A percentile compares a stretch with the other conserved stretches of the same genome.
These are phyloP conservation scores for Hypoxylon sp. DNA, from an alignment of 2,329 filamentous ascomycete species.

Conservation along the genomic window DNA sequence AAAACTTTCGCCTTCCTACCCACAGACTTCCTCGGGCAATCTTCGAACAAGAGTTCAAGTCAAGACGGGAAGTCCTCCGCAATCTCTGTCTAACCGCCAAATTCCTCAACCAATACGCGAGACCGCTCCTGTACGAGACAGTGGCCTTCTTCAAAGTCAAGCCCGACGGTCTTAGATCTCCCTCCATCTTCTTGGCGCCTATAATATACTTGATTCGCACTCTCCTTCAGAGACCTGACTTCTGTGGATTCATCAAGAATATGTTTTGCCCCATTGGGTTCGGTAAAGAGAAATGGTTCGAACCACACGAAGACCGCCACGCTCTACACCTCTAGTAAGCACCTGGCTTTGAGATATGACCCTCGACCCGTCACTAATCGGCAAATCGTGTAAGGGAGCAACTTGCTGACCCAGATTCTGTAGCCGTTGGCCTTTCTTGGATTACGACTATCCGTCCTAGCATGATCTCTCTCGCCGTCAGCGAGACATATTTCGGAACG, in stretches of 20 bases:
- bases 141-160: constrained; percentile 17
- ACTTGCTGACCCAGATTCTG: neutral
- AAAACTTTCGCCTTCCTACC: constrained; percentile 14
- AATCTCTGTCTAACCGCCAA: constrained; percentile 21
- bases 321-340: no score
- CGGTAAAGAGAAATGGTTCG: neutral
- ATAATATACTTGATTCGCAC: constrained; percentile 29
- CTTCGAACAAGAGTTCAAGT: neutral
- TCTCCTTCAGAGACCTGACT: constrained; percentile 2
- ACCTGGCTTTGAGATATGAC: neutral
- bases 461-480: constrained; percentile 7
- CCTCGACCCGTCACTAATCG: neutral
- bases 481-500: neutral
- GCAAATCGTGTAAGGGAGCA: neutral
- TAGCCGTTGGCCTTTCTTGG: constrained; percentile 4
- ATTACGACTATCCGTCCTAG: constrained; percentile 12
- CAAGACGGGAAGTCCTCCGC: constrained; percentile 13
- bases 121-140: constrained; percentile 31
- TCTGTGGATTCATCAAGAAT: constrained; percentile 23
- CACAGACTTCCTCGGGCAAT: neutral
- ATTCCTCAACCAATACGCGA: neutral
- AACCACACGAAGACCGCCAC: neutral
- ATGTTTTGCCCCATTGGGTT: constrained; percentile 15
- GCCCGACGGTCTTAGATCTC: neutral
- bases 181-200: neutral